A percentile compares a stretch with the other conserved stretches of the same genome.
phyloP scores from a whole-genome alignment of 441 rosid species.

The Melianthus villosus region DNA sequence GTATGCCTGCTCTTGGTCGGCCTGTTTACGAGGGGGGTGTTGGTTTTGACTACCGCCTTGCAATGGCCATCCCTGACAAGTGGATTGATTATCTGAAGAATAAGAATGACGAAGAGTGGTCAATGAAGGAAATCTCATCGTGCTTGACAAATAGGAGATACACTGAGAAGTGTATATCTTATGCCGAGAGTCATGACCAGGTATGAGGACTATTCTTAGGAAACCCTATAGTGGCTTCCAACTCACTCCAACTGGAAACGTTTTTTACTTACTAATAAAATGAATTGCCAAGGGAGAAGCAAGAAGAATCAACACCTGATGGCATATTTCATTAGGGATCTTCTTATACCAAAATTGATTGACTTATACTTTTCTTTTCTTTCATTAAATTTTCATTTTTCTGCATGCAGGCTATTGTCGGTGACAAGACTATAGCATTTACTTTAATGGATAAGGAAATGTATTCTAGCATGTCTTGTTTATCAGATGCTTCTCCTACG shows the following conservation, averaged over 20 bases:
- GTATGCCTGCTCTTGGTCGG: conserved; percentile 71
- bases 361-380: no score
- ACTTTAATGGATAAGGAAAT: conserved; percentile 61
- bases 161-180: conserved; percentile 59
- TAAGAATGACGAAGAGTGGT: conserved; percentile 62
- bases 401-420: conserved; percentile 72
- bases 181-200: conserved; percentile 89
- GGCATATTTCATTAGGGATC: no score
- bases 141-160: conserved; percentile 65
- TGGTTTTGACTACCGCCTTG: conserved; percentile 64
- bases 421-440: conserved; percentile 68
- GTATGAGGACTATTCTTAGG: conserved; percentile 15
- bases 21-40: conserved; percentile 46
- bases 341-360: no score
- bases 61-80: conserved; percentile 80
- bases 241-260: no score
- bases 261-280: no score
- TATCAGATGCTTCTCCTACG: conserved; percentile 38
- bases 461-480: conserved; percentile 67
- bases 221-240: no score
- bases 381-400: no score
- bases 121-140: conserved; percentile 45
- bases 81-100: conserved; percentile 80
- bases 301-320: no score
- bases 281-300: no score